These are phyloP conservation scores for Silene vulgaris DNA, from an alignment of 179 eudicot species.

Conservation along the genomic window DNA sequence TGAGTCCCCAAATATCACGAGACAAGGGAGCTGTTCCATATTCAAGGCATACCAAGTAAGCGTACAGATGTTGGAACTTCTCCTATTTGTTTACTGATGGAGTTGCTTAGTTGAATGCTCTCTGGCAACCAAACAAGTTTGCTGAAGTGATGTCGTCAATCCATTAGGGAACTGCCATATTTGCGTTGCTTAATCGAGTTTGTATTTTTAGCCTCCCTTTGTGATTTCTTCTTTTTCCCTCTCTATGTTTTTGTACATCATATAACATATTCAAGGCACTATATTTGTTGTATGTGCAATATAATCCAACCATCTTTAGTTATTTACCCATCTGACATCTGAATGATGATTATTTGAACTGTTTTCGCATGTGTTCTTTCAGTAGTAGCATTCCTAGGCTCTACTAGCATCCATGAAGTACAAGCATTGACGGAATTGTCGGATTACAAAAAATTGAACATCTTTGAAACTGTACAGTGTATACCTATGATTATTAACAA, in stretches of 20 bases:
- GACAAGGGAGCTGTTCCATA: conserved; percentile 18
- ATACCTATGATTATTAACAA: too few species aligned
- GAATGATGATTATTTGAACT: not conserved
- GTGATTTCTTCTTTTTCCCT: not conserved
- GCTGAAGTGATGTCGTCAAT: conserved; percentile 8
- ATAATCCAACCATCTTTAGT: conserved; percentile 4
- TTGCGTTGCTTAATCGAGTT: not conserved
- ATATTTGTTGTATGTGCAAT: conserved; percentile 9
- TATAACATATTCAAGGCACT: conserved; percentile 6
- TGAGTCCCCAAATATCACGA: conserved; percentile 21
- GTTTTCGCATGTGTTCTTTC: too few species aligned
- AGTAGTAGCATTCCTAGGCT: not conserved
- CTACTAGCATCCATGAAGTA: too few species aligned
- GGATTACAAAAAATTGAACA: too few species aligned
- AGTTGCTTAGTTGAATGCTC: not conserved
- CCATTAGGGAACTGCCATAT: not conserved
- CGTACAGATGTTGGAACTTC: conserved; percentile 9
- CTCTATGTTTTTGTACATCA: not conserved
- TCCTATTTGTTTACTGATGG: not conserved
- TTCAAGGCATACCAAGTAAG: conserved; percentile 26
- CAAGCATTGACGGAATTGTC: too few species aligned
- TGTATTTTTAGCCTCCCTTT: not conserved
- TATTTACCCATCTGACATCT: not conserved
- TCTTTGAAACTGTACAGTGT: too few species aligned
- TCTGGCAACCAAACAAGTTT: conserved; percentile 1